These are phyloP conservation scores for Helminthosporium solani DNA, from an alignment of 2,329 filamentous ascomycete genomes.

Conservation along the genomic window DNA sequence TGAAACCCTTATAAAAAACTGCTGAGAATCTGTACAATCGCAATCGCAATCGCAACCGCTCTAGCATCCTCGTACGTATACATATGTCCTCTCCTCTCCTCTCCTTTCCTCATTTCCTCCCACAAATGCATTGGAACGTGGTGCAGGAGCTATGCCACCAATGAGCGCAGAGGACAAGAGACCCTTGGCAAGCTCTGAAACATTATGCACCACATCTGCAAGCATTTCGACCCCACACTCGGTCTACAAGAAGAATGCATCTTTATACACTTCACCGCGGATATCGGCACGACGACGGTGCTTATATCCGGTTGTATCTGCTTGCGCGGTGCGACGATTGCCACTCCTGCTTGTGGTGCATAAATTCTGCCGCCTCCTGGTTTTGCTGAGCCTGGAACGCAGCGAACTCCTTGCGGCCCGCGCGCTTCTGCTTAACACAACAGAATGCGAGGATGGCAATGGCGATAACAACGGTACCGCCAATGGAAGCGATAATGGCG, in stretches of 20 bases:
- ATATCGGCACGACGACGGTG: too few species aligned
- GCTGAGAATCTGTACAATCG: too few species aligned
- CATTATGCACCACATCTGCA: conserved; percentile 7
- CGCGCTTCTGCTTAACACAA: conserved; percentile 44
- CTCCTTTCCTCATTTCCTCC: too few species aligned
- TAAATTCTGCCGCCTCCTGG: conserved; percentile 41
- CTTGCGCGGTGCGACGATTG: conserved; percentile 3
- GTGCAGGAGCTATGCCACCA: conserved; percentile 2
- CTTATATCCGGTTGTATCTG: conserved; percentile 13
- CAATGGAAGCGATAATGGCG: conserved; percentile 35
- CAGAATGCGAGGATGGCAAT: conserved; percentile 34
- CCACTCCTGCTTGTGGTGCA: conserved; percentile 31
- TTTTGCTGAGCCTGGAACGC: conserved; percentile 34
- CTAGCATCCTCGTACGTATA: too few species aligned
- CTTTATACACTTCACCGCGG: background rate
- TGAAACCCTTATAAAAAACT: too few species aligned
- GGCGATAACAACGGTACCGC: conserved; percentile 29
- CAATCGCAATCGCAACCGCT: too few species aligned
- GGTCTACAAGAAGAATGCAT: background rate
- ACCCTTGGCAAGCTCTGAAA: conserved; percentile 9
- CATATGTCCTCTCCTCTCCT: too few species aligned
- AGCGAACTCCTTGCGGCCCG: conserved; percentile 36
- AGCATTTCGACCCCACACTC: background rate
- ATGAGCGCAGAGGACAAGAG: conserved; percentile 1
- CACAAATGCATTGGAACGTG: too few species aligned